Evolutionary conservation across 2,329 filamentous ascomycete genomes (phyloP), one percentile per base, ranked within the genome.

Genomic region (Aspergillus costaricaensis): DNA sequence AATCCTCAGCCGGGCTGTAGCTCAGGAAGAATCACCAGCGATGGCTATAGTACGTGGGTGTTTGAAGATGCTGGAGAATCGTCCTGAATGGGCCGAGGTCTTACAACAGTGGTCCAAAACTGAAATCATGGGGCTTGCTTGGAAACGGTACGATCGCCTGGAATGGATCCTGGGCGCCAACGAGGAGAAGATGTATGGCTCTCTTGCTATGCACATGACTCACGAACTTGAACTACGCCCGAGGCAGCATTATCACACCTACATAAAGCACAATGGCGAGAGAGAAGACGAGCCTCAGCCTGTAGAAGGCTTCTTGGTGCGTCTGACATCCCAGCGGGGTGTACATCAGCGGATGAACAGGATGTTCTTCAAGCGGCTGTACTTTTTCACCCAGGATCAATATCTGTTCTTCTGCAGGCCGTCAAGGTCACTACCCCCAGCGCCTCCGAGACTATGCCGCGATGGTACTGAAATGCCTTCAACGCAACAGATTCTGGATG

Each of bases 121-220:
- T 21, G 82, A 85, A 60, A 83, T 83, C 25, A 85, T 89, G 70
- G 87, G 87, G 3, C 79, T 90, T 51, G 87, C 86, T 3, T 90
- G 87, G 87, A 88, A 87, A 72, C 80, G 87, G 49, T 90, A 89
- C 68, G 87, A 90, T 67, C 81, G 87, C 23, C 76, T 90, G 15
- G 87, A 90, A 73, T 90, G 87, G 87, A 79, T 90, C 4, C 82
- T 88, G 71, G 87, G 87, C 15, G 78, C 79, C 10, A 87, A 88
- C 56, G 87, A 90, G 69, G 82, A 86, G 65, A 85, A 84, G 62
- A 90, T 90, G 87, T 88, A 88, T 64, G 87, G 87, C 38, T 84
- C 86, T 0, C 85, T 89, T 64, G 87, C 85, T 32, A 88, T 90
- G 86, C 79, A 85, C 64, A 83, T 81, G 53, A 86, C 86, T 2